Percentiles rank a stretch among this genome's conserved stretches.
phyloP scores from a whole-genome alignment of 805 yeast genomes.

The Hanseniaspora occidentalis region DNA sequence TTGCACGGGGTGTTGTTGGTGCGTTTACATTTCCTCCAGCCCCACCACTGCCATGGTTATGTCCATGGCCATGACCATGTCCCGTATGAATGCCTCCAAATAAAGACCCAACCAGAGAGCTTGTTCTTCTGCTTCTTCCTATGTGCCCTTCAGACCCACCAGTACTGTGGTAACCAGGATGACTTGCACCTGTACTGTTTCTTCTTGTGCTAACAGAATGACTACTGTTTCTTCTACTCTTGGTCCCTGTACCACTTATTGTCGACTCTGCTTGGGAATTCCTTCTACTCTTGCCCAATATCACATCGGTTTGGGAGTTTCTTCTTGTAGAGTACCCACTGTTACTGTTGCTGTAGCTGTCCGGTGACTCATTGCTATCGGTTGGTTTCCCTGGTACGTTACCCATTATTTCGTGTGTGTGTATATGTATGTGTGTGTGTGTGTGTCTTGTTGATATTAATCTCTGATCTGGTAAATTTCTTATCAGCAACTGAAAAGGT shows the following conservation, averaged over 20 bases:
- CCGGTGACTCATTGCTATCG: conserved; percentile 13
- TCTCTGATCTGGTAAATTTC: too few species aligned
- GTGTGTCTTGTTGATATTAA: neutral
- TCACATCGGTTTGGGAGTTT: too few species aligned
- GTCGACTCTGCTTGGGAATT: too few species aligned
- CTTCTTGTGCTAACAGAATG: conserved; percentile 5
- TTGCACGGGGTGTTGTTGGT: too few species aligned
- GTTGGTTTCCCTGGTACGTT: conserved; percentile 36
- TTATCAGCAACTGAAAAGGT: too few species aligned
- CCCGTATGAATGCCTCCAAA: conserved; percentile 9
- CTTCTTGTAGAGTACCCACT: too few species aligned
- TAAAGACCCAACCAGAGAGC: conserved; percentile 17
- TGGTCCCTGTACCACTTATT: conserved; percentile 9
- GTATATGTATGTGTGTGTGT: neutral
- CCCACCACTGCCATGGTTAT: too few species aligned
- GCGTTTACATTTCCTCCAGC: too few species aligned
- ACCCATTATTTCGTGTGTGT: conserved; percentile 25
- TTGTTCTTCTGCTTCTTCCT: conserved; percentile 14
- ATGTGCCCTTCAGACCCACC: neutral
- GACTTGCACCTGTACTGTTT: conserved; percentile 6
- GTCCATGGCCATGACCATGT: too few species aligned
- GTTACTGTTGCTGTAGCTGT: conserved; percentile 8
- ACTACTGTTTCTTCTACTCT: conserved; percentile 7
- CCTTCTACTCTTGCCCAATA: too few species aligned
- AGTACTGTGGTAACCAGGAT: conserved; percentile 1